A percentile compares a stretch with the other conserved stretches of the same genome.
phyloP scores from a whole-genome alignment of 2,329 filamentous ascomycete species.

The Paracoccidioides lutzii region DNA sequence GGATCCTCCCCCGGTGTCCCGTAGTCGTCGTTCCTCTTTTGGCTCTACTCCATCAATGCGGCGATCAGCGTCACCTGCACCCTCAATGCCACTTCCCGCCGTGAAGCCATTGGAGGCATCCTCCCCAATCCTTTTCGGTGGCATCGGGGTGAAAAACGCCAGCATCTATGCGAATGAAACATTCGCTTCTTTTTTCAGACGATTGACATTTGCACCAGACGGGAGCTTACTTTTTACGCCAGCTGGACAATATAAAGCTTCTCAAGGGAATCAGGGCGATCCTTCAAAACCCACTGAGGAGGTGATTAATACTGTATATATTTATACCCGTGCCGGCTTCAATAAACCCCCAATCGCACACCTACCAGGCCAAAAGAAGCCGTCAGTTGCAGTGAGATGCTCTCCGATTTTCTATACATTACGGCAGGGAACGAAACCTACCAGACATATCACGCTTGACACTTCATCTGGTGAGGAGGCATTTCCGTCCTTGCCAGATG shows the following conservation, averaged over 20 bases:
- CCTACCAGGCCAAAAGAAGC: slow-evolving; percentile 93
- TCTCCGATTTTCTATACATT: slow-evolving; percentile 81
- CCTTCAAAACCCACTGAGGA: slow-evolving; percentile 65
- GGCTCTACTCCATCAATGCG: slow-evolving; percentile 60
- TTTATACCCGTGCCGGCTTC: slow-evolving; percentile 90
- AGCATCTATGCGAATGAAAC: slow-evolving; percentile 95
- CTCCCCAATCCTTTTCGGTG: slow-evolving; percentile 53
- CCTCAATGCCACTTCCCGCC: slow-evolving; percentile 83
- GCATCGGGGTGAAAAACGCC: slow-evolving; percentile 63
- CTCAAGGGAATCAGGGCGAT: slow-evolving; percentile 54
- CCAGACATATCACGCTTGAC: slow-evolving; percentile 87
- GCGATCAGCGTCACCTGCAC: slow-evolving; percentile 82
- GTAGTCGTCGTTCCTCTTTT: slow-evolving; percentile 91
- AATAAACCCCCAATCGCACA: slow-evolving; percentile 94
- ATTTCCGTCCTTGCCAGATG: slow-evolving; percentile 72
- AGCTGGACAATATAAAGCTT: slow-evolving; percentile 84
- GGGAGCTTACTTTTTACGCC: slow-evolving; percentile 88
- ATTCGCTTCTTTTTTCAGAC: slow-evolving; percentile 88
- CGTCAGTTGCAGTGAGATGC: slow-evolving; percentile 88
- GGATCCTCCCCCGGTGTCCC: slow-evolving; percentile 87
- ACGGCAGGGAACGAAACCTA: slow-evolving; percentile 53
- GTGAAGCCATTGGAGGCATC: slow-evolving; percentile 90
- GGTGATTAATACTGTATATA: slow-evolving; percentile 92
- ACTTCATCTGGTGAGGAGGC: slow-evolving; percentile 77
- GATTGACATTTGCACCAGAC: slow-evolving; percentile 87